phyloP scores from a whole-genome alignment of 2,329 filamentous ascomycete genomes.

The Chaetomium olivaceum region DNA sequence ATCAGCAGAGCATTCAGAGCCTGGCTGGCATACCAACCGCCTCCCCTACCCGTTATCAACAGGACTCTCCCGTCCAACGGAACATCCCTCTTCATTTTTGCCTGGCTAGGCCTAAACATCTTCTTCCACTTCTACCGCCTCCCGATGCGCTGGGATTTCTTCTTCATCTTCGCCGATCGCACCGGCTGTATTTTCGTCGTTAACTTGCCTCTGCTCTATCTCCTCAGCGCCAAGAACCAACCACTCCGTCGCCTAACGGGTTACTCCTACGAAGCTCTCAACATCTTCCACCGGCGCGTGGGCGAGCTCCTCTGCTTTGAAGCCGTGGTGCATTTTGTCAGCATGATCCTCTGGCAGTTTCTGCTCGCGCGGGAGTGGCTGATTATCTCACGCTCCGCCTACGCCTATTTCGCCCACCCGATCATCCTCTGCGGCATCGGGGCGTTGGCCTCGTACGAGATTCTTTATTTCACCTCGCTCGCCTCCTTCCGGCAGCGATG shows the following conservation, averaged over 20 bases:
- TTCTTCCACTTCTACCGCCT: slow-evolving; percentile 59
- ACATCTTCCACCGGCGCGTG: slow-evolving; percentile 64
- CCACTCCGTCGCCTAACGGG: slow-evolving; percentile 62
- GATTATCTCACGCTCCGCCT: slow-evolving; percentile 39
- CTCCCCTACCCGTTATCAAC: slow-evolving; percentile 56
- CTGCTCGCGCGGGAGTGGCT: slow-evolving; percentile 52
- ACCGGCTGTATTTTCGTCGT: slow-evolving; percentile 54
- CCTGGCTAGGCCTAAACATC: slow-evolving; percentile 55
- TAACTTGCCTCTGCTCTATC: slow-evolving; percentile 57
- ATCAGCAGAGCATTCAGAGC: slow-evolving; percentile 12
- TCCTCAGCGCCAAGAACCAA: slow-evolving; percentile 67
- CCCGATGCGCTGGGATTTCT: slow-evolving; percentile 48
- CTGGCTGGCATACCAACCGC: slow-evolving; percentile 58
- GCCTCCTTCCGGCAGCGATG: slow-evolving; percentile 59
- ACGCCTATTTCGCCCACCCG: slow-evolving; percentile 52
- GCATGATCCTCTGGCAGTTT: slow-evolving; percentile 59
- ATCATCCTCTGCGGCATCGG: slow-evolving; percentile 56
- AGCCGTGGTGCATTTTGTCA: slow-evolving; percentile 55
- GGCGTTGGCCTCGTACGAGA: slow-evolving; percentile 58
- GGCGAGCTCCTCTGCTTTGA: slow-evolving; percentile 63
- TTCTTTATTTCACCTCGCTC: slow-evolving; percentile 63
- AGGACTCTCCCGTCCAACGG: slow-evolving; percentile 59
- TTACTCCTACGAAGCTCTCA: slow-evolving; percentile 65
- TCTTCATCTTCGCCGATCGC: slow-evolving; percentile 61
- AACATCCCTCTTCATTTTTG: slow-evolving; percentile 52